These are phyloP conservation scores for Dunaliella primolecta DNA, from an alignment of 139 green algal species.

Conservation along the genomic window DNA sequence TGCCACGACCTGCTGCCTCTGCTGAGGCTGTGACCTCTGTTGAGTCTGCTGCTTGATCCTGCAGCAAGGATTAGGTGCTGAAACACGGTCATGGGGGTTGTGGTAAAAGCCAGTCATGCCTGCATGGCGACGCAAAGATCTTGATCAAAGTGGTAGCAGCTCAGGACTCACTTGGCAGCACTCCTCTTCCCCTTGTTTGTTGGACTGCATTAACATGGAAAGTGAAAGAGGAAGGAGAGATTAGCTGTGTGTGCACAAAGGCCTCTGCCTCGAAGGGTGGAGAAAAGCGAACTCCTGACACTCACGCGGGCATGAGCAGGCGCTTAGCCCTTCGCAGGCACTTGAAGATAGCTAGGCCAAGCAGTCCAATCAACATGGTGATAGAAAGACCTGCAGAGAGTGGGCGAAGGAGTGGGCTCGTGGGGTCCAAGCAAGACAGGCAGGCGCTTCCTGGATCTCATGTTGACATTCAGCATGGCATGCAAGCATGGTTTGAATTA, in stretches of 20 bases:
- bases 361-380: neutral
- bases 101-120: neutral
- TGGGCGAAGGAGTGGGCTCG: neutral
- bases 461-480: too few relatives aligned
- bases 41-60: neutral
- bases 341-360: neutral
- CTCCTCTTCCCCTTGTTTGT: neutral
- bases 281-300: neutral
- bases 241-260: neutral
- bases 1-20: neutral
- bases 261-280: neutral
- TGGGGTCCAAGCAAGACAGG: too few relatives aligned
- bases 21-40: neutral
- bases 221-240: neutral
- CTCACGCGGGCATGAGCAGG: neutral
- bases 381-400: neutral
- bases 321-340: neutral
- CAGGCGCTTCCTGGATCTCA: too few relatives aligned
- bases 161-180: too few relatives aligned
- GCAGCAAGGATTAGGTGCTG: neutral
- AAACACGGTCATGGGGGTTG: neutral
- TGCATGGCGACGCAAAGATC: too few relatives aligned
- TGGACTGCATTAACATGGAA: neutral
- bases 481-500: neutral
- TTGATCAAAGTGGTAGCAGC: too few relatives aligned